Evolutionary conservation across 345 rosid genomes (phyloP).

Genomic region (Viola odorata): DNA sequence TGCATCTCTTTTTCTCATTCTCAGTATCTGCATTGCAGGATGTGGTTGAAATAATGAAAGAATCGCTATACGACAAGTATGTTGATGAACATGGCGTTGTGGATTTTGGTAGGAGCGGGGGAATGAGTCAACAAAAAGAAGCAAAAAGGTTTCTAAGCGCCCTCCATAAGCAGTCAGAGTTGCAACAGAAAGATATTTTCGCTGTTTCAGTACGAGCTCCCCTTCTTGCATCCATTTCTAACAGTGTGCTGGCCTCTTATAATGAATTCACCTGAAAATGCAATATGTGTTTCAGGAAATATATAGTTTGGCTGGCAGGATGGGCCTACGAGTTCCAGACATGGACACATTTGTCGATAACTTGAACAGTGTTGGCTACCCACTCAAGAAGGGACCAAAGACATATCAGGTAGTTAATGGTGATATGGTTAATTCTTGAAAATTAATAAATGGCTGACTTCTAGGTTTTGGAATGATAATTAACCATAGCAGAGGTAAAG

Average conservation of each 20-base stretch:
- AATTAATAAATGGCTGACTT: not conserved
- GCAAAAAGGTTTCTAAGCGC: constrained; percentile 88
- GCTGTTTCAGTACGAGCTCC: constrained; percentile 58
- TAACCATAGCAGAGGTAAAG: not conserved
- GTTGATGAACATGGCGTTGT: constrained; percentile 87
- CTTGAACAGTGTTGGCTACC: constrained; percentile 78
- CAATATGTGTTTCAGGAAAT: constrained; percentile 56
- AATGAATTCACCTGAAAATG: constrained; percentile 6
- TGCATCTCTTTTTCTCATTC: not conserved
- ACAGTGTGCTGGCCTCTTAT: constrained; percentile 4
- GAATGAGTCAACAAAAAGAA: constrained; percentile 97
- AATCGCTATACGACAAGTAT: constrained; percentile 85
- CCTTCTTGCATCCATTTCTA: constrained; percentile 7
- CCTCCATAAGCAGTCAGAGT: constrained; percentile 78
- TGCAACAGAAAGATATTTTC: constrained; percentile 83
- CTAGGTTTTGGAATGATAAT: too few species aligned
- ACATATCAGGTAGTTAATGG: constrained; percentile 65
- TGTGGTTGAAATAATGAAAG: constrained; percentile 94
- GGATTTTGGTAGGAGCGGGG: constrained; percentile 90
- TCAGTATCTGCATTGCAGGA: constrained; percentile 49
- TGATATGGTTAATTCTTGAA: not conserved
- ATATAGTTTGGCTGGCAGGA: constrained; percentile 87
- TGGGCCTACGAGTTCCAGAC: constrained; percentile 83
- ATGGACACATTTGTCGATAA: constrained; percentile 79
- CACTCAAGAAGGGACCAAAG: constrained; percentile 89